These are phyloP conservation scores for Xylaria curta DNA, from an alignment of 495 filamentous ascomycete genomes.

Conservation along the genomic window DNA sequence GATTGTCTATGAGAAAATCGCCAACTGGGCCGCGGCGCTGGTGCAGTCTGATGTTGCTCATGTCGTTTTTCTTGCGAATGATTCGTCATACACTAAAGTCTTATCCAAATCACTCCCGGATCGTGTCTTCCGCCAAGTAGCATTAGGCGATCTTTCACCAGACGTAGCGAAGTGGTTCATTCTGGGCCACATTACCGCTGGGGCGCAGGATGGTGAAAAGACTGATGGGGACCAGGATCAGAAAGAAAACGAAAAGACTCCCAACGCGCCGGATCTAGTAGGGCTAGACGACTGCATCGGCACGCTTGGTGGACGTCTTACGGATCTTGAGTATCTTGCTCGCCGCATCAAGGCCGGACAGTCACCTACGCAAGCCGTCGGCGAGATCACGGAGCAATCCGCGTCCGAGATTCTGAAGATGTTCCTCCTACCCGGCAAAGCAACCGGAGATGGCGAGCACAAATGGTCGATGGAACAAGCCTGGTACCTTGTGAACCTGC, in stretches of 20 bases:
- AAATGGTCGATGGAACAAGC: constrained; percentile 84
- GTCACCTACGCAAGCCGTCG: constrained; percentile 80
- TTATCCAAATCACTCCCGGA: constrained; percentile 88
- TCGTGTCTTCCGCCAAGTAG: constrained; percentile 84
- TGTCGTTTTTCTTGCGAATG: constrained; percentile 95
- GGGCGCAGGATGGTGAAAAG: constrained; percentile 29
- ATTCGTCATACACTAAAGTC: constrained; percentile 86
- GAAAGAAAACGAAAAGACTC: constrained; percentile 40
- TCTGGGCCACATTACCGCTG: constrained; percentile 70
- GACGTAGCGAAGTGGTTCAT: constrained; percentile 89
- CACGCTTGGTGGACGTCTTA: constrained; percentile 84
- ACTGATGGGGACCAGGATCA: constrained; percentile 22
- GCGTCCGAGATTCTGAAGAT: constrained; percentile 92
- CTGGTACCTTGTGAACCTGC: constrained; percentile 81
- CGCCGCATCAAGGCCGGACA: constrained; percentile 91
- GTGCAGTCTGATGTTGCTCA: constrained; percentile 91
- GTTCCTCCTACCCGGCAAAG: constrained; percentile 69
- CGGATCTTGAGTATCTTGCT: constrained; percentile 91
- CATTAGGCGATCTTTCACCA: constrained; percentile 82
- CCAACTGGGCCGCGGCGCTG: constrained; percentile 90
- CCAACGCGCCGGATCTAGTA: constrained; percentile 51
- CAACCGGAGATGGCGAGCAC: constrained; percentile 50
- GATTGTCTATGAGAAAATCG: constrained; percentile 86
- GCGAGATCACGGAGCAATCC: constrained; percentile 86
- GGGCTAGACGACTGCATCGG: constrained; percentile 85